Percentiles rank a stretch among this genome's conserved stretches.
Evolutionary conservation across 1,284 basidiomycete species (phyloP).

Genomic region (Nidula niveotomentosa): DNA sequence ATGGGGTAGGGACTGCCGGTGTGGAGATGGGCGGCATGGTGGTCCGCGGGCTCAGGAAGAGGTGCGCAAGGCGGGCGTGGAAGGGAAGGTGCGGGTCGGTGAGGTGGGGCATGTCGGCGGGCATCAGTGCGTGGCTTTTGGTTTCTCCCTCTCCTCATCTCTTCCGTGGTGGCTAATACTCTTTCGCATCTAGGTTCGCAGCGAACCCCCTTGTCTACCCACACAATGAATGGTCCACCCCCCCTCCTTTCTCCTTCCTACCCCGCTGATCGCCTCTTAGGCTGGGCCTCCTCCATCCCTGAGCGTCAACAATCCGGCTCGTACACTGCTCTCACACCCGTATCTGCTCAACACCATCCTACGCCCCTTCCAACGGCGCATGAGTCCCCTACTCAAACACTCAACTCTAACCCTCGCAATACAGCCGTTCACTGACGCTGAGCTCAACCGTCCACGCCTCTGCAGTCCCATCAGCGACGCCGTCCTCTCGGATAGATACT

Average conservation of each 20-base stretch:
- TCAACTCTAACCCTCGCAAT: too few relatives aligned
- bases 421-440: too few relatives aligned
- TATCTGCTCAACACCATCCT: too few relatives aligned
- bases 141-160: slow-evolving; percentile 1
- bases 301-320: too few relatives aligned
- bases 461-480: too few relatives aligned
- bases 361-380: too few relatives aligned
- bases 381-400: too few relatives aligned
- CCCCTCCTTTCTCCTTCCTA: not conserved
- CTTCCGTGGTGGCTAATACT: slow-evolving; percentile 5
- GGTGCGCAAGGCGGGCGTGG: slow-evolving; percentile 28
- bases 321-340: too few relatives aligned
- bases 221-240: slow-evolving; percentile 72
- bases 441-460: too few relatives aligned
- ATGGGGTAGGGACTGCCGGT: slow-evolving; percentile 74
- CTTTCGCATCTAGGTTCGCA: slow-evolving; percentile 56
- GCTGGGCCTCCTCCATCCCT: slow-evolving; percentile 65
- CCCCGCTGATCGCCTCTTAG: slow-evolving; percentile 26
- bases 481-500: too few relatives aligned
- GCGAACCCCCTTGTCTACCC: slow-evolving; percentile 79
- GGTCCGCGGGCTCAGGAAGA: slow-evolving; percentile 39
- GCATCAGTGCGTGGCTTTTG: slow-evolving; percentile 62
- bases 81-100: slow-evolving; percentile 43
- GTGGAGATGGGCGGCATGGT: slow-evolving; percentile 64
- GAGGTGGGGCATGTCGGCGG: slow-evolving; percentile 83